A percentile compares a stretch with the other conserved stretches of the same genome.
Conservation (phyloP, 495 filamentous ascomycete species). For the Penicillium desertorum region DNA sequence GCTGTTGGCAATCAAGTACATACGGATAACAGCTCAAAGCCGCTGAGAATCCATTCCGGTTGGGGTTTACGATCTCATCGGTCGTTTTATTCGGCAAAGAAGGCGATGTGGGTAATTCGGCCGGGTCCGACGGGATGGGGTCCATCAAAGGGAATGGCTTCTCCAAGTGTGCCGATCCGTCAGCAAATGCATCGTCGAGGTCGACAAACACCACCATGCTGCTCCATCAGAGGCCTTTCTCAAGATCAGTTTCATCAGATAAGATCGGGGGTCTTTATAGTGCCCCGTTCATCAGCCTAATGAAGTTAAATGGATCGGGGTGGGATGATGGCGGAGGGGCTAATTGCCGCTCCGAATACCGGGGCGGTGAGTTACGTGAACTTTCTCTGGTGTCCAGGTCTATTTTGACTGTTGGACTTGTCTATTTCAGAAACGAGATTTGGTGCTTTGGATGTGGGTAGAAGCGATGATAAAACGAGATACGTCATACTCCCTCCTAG, state of each 20-base stretch:
- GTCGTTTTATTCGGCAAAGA: not conserved
- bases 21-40: slow-evolving; percentile 91
- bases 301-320: slow-evolving; percentile 10
- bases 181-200: slow-evolving; percentile 39
- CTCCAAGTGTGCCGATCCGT: slow-evolving; percentile 18
- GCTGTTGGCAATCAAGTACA: slow-evolving; percentile 25
- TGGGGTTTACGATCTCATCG: slow-evolving; percentile 46
- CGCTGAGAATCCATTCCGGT: slow-evolving; percentile 68
- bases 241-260: slow-evolving; percentile 28
- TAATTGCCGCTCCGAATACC: slow-evolving; percentile 31
- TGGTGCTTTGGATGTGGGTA: not conserved
- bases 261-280: slow-evolving; percentile 29
- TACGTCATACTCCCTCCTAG: not conserved
- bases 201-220: slow-evolving; percentile 52
- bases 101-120: slow-evolving; percentile 17
- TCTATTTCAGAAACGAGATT: not conserved
- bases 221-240: slow-evolving; percentile 29
- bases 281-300: slow-evolving; percentile 3
- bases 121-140: slow-evolving; percentile 11
- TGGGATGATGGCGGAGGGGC: slow-evolving; percentile 35
- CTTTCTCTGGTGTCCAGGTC: too few relatives aligned
- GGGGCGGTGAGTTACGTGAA: slow-evolving; percentile 14
- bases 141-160: slow-evolving; percentile 31
- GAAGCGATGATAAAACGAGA: too few relatives aligned
- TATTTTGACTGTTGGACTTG: not conserved